phyloP scores from a whole-genome alignment of 352 stramenopile species.

The Phytophthora tentaculata region DNA sequence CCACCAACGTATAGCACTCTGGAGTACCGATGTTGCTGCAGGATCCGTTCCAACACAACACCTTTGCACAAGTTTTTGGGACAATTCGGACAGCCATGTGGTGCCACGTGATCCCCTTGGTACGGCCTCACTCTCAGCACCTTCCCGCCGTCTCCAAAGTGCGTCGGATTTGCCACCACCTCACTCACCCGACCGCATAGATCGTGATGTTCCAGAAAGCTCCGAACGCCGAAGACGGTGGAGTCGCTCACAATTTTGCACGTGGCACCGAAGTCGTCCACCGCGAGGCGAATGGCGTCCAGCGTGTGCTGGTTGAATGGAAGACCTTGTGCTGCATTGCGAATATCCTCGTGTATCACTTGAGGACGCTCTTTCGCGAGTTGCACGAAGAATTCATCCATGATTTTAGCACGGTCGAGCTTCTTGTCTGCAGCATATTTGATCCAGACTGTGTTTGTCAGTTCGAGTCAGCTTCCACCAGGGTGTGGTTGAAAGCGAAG shows the following conservation, averaged over 20 bases:
- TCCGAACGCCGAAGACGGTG: conserved; percentile 54
- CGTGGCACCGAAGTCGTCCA: conserved; percentile 35
- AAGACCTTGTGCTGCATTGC: conserved; percentile 33
- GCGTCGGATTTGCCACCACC: conserved; percentile 49
- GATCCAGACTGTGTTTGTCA: conserved; percentile 29
- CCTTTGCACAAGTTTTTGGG: conserved; percentile 74
- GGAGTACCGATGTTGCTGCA: conserved; percentile 35
- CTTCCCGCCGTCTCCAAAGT: conserved; percentile 22
- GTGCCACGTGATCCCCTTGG: conserved; percentile 30
- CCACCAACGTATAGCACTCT: conserved; percentile 66
- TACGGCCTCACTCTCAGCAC: conserved; percentile 47
- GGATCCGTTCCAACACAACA: conserved; percentile 44
- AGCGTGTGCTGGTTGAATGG: conserved; percentile 47
- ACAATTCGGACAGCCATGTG: conserved; percentile 54
- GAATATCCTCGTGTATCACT: conserved; percentile 33
- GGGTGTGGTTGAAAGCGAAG: conserved; percentile 57
- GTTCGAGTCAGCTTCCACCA: conserved; percentile 57
- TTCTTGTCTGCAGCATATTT: conserved; percentile 7
- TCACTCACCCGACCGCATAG: conserved; percentile 40
- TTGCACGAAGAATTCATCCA: conserved; percentile 41
- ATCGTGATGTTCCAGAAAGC: conserved; percentile 41
- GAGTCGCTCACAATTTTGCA: conserved; percentile 61
- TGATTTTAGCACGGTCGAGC: conserved; percentile 29
- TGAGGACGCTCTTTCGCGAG: conserved; percentile 35
- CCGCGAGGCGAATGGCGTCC: conserved; percentile 50